phyloP scores from a whole-genome alignment of 768 basidiomycete genomes.

The Lactarius sanguifluus region DNA sequence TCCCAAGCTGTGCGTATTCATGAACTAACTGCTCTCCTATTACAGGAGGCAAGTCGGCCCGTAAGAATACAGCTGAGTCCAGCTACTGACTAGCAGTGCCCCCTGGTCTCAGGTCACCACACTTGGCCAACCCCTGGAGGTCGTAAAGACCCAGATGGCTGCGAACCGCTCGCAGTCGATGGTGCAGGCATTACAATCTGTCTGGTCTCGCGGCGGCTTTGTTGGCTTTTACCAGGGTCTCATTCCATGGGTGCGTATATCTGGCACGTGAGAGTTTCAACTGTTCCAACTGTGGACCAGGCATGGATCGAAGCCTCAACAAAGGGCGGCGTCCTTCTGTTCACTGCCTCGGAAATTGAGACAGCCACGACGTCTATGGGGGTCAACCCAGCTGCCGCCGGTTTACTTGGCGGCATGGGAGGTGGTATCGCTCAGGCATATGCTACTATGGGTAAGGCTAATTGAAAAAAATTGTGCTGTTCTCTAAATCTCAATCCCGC shows the following conservation, averaged over 20 bases:
- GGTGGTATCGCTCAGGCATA: slow-evolving; percentile 98
- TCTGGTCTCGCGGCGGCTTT: slow-evolving; percentile 90
- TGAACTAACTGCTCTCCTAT: slow-evolving; percentile 26
- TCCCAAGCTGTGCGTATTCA: slow-evolving; percentile 2
- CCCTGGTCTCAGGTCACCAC: slow-evolving; percentile 76
- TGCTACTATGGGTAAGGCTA: slow-evolving; percentile 94
- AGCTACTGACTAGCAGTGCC: slow-evolving; percentile 1
- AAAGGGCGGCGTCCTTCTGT: slow-evolving; percentile 94
- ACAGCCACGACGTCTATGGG: slow-evolving; percentile 61
- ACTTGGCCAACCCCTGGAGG: slow-evolving; percentile 96
- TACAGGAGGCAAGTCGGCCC: slow-evolving; percentile 66
- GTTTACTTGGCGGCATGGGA: slow-evolving; percentile 94
- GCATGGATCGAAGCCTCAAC: slow-evolving; percentile 99
- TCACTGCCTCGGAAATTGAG: slow-evolving; percentile 95
- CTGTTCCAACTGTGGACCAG: slow-evolving; percentile 41
- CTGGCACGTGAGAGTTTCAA: background rate
- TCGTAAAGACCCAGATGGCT: slow-evolving; percentile 99
- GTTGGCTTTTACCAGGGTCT: slow-evolving; percentile 95
- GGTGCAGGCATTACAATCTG: slow-evolving; percentile 77
- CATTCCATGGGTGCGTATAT: slow-evolving; percentile 86
- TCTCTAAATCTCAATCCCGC: background rate
- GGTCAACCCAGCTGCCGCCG: slow-evolving; percentile 76
- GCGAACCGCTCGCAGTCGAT: slow-evolving; percentile 92
- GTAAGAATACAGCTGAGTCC: background rate
- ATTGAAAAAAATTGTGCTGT: too few relatives aligned